Evolutionary conservation across 495 filamentous ascomycete species (phyloP).

Genomic region (Aspergillus egyptiacus): DNA sequence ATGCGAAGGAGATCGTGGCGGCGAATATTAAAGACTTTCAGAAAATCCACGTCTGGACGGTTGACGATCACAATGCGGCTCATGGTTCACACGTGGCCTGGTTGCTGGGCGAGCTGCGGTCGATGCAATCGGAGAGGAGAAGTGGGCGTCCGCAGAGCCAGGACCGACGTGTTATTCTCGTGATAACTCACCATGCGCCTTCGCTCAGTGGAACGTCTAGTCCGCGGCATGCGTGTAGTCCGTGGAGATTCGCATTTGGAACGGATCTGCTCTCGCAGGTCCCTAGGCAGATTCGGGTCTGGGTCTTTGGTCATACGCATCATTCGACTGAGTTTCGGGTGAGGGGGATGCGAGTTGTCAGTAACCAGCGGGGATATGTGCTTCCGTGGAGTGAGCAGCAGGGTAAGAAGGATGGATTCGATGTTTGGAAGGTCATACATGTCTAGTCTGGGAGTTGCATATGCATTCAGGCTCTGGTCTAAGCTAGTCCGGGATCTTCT

Average conservation of each 20-base stretch:
- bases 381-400: slow-evolving; percentile 21
- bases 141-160: slow-evolving; percentile 5
- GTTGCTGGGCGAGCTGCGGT: slow-evolving; percentile 34
- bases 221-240: slow-evolving; percentile 36
- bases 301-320: slow-evolving; percentile 53
- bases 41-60: slow-evolving; percentile 44
- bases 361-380: slow-evolving; percentile 50
- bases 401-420: slow-evolving; percentile 13
- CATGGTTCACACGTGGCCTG: slow-evolving; percentile 41
- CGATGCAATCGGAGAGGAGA: slow-evolving; percentile 16
- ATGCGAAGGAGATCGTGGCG: slow-evolving; percentile 30
- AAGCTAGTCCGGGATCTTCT: too few relatives aligned
- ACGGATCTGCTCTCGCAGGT: slow-evolving; percentile 39
- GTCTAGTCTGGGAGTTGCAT: too few relatives aligned
- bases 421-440: slow-evolving; percentile 13
- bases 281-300: slow-evolving; percentile 21
- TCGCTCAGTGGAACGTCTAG: slow-evolving; percentile 33
- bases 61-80: slow-evolving; percentile 41
- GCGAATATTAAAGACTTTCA: slow-evolving; percentile 44
- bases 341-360: slow-evolving; percentile 36
- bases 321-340: slow-evolving; percentile 37
- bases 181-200: slow-evolving; percentile 52
- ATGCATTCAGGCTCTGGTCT: too few relatives aligned
- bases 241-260: slow-evolving; percentile 43
- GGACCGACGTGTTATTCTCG: slow-evolving; percentile 31